Conservation (phyloP, 164 flowering plant species). For the Cinnamomum micranthum region DNA sequence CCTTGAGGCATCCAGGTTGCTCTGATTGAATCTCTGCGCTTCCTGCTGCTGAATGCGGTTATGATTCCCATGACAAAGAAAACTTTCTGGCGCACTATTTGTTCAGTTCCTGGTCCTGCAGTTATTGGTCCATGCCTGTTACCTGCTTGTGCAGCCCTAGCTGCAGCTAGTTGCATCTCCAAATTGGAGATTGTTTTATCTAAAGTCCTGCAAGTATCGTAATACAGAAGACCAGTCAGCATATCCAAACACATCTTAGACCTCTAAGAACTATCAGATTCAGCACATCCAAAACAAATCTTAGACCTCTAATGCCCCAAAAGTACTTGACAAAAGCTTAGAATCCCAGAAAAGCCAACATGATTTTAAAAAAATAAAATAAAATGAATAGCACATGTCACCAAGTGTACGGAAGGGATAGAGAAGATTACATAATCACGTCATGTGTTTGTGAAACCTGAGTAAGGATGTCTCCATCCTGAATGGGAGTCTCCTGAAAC, state of each 20-base stretch:
- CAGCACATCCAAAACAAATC: neutral
- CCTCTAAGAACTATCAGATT: neutral
- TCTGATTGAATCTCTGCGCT: slow-evolving; percentile 83
- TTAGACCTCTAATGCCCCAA: neutral
- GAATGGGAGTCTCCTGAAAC: slow-evolving; percentile 46
- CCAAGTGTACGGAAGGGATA: slow-evolving; percentile 3
- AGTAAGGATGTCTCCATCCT: slow-evolving; percentile 49
- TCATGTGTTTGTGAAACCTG: slow-evolving; percentile 75
- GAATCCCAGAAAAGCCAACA: neutral
- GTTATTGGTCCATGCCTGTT: slow-evolving; percentile 33
- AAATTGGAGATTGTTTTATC: slow-evolving; percentile 81
- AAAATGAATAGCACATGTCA: neutral
- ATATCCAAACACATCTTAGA: neutral
- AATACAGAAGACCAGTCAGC: neutral
- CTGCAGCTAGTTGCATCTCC: slow-evolving; percentile 80
- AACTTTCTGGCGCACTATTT: slow-evolving; percentile 46
- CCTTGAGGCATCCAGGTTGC: slow-evolving; percentile 98
- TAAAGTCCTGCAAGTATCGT: slow-evolving; percentile 54
- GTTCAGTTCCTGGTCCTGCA: slow-evolving; percentile 28
- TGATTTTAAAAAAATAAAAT: neutral
- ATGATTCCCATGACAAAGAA: slow-evolving; percentile 95
- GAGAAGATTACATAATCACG: slow-evolving; percentile 53
- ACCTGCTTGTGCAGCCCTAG: slow-evolving; percentile 61
- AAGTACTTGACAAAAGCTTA: neutral
- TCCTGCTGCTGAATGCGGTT: slow-evolving; percentile 92